Percentiles rank a stretch among this genome's conserved stretches.
Conservation (phyloP, 2,329 filamentous ascomycete species). For the Pseudogymnoascus sp. region DNA sequence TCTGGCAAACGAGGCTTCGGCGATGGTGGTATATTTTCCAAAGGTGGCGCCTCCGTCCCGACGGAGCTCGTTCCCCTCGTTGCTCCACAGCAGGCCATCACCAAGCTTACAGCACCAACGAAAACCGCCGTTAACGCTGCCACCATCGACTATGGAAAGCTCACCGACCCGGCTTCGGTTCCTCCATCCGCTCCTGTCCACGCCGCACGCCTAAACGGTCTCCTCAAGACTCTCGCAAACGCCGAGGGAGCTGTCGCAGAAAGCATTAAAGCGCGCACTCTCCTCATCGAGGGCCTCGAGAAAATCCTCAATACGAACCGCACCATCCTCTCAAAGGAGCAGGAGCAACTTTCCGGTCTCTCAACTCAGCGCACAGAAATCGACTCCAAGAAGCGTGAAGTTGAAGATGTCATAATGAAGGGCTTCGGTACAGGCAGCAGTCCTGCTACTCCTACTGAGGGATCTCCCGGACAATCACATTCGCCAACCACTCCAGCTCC, state of each 20-base stretch:
- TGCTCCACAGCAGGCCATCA: constrained; percentile 61
- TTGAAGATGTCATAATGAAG: constrained; percentile 86
- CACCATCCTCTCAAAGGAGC: constrained; percentile 59
- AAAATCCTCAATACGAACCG: constrained; percentile 71
- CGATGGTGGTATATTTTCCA: constrained; percentile 64
- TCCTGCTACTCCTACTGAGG: constrained; percentile 39
- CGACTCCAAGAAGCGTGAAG: constrained; percentile 75
- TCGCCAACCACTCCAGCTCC: constrained; percentile 37
- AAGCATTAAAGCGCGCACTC: constrained; percentile 74
- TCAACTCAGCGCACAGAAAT: constrained; percentile 59
- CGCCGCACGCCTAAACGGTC: constrained; percentile 76
- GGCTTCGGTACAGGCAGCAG: constrained; percentile 59
- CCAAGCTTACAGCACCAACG: constrained; percentile 61
- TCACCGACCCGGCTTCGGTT: constrained; percentile 60
- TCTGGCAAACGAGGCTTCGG: constrained; percentile 43
- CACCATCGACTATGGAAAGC: constrained; percentile 74
- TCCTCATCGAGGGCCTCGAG: constrained; percentile 72
- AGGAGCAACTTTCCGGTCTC: constrained; percentile 56
- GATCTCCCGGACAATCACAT: constrained; percentile 28
- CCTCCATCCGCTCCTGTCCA: constrained; percentile 81
- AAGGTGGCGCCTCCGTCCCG: constrained; percentile 51
- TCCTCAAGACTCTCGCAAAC: constrained; percentile 81
- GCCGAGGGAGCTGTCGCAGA: constrained; percentile 86
- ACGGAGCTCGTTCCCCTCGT: constrained; percentile 70
- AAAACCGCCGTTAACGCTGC: constrained; percentile 62